phyloP scores from a whole-genome alignment of 2,329 filamentous ascomycete genomes.

The Colletotrichum liriopes region DNA sequence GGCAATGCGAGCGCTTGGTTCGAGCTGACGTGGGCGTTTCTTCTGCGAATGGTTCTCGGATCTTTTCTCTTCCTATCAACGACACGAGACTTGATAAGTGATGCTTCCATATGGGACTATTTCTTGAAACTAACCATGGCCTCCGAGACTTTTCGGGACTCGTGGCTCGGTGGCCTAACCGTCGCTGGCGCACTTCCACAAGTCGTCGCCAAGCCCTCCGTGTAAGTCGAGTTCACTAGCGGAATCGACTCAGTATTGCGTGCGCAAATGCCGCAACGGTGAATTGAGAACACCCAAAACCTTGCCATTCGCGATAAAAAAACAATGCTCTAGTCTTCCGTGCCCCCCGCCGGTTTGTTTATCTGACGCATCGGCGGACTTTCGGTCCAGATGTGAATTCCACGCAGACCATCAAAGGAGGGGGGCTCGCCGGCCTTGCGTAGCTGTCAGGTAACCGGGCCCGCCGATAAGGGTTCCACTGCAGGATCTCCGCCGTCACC shows the following conservation, averaged over 20 bases:
- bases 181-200: background rate
- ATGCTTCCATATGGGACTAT: too few relatives aligned
- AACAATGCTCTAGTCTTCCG: background rate
- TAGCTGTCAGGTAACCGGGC: constrained; percentile 14
- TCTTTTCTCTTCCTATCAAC: too few relatives aligned
- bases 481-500: constrained; percentile 1
- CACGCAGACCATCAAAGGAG: too few relatives aligned
- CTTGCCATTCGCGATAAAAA: background rate
- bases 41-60: too few relatives aligned
- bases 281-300: background rate
- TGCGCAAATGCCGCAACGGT: background rate
- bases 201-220: background rate
- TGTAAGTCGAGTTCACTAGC: background rate
- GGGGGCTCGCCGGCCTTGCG: constrained; percentile 5
- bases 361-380: background rate
- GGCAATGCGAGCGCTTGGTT: too few relatives aligned
- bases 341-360: background rate
- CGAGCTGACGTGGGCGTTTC: too few relatives aligned
- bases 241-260: background rate
- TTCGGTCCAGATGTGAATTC: background rate
- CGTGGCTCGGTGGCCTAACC: too few relatives aligned
- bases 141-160: background rate
- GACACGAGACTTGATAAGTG: background rate
- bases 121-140: background rate
- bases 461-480: constrained; percentile 21